Percentiles rank a stretch among this genome's conserved stretches.
phyloP scores from a whole-genome alignment of 1,284 basidiomycete genomes.

The Cutaneotrichosporon cavernicola region DNA sequence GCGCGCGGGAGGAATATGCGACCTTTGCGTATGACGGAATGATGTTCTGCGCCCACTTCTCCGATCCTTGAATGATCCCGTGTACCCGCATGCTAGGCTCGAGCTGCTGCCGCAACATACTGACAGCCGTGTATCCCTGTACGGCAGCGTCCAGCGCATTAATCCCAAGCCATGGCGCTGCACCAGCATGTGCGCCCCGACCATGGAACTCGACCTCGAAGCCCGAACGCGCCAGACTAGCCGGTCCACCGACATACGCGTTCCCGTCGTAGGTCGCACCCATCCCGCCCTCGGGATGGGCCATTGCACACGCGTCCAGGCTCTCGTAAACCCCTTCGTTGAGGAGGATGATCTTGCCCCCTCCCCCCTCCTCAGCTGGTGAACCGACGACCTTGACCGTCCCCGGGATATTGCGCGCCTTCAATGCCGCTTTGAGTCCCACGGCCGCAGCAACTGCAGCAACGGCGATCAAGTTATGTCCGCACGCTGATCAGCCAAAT shows the following conservation, averaged over 20 bases:
- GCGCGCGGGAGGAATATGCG: conserved; percentile 46
- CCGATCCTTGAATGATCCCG: conserved; percentile 49
- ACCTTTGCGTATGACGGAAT: conserved; percentile 48
- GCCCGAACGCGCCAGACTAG: conserved; percentile 30
- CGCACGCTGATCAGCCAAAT: conserved; percentile 60
- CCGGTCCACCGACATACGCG: conserved; percentile 29
- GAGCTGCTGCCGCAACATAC: conserved; percentile 54
- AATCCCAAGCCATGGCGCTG: conserved; percentile 54
- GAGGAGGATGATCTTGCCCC: conserved; percentile 73
- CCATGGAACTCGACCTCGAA: conserved; percentile 37
- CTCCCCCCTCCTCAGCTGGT: conserved; percentile 72
- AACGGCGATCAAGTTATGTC: conserved; percentile 56
- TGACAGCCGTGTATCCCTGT: conserved; percentile 51
- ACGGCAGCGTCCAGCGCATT: conserved; percentile 57
- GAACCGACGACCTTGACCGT: conserved; percentile 48
- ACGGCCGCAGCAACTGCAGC: conserved; percentile 48
- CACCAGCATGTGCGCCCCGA: conserved; percentile 37
- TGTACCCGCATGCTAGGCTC: conserved; percentile 50
- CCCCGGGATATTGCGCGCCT: conserved; percentile 38
- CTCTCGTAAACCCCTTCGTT: conserved; percentile 71
- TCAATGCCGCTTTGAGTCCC: conserved; percentile 44
- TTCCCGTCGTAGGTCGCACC: conserved; percentile 20
- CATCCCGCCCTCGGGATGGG: conserved; percentile 31
- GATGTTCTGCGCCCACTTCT: conserved; percentile 42
- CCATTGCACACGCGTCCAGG: conserved; percentile 37